These are phyloP conservation scores for Penicillium thymicola DNA, from an alignment of 2,329 filamentous ascomycete species.

Conservation along the genomic window DNA sequence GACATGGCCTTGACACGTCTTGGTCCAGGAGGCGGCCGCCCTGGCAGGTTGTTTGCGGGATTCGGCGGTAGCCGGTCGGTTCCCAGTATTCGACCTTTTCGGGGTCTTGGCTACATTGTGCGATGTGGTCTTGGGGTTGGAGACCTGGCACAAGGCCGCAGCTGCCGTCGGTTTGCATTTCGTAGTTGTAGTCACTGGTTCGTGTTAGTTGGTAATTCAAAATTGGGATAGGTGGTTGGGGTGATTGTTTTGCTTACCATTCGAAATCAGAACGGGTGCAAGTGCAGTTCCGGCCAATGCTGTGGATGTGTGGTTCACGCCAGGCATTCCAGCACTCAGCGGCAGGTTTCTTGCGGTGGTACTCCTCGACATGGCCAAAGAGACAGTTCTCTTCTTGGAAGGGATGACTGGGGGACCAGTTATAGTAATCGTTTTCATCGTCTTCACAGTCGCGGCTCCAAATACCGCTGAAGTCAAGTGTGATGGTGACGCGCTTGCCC, in stretches of 20 bases:
- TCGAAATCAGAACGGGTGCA: constrained; percentile 87
- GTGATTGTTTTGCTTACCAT: constrained; percentile 60
- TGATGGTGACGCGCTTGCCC: constrained; percentile 65
- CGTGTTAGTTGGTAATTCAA: constrained; percentile 7
- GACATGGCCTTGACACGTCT: constrained; percentile 62
- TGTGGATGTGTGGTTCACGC: constrained; percentile 67
- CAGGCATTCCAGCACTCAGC: constrained; percentile 77
- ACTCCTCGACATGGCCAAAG: constrained; percentile 86
- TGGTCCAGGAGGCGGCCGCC: constrained; percentile 75
- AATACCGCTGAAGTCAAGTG: constrained; percentile 83
- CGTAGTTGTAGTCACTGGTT: constrained; percentile 84
- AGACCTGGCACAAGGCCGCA: constrained; percentile 76
- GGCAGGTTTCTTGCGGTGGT: constrained; percentile 83
- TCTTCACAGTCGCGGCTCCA: constrained; percentile 66
- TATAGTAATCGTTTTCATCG: constrained; percentile 67
- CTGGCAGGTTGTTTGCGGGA: constrained; percentile 82
- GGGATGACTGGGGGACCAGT: constrained; percentile 87
- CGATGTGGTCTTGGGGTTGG: constrained; percentile 57
- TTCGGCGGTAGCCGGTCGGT: constrained; percentile 81
- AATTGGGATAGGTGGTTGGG: background rate
- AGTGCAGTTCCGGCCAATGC: constrained; percentile 69
- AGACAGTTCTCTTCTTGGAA: constrained; percentile 74
- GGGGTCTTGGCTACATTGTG: constrained; percentile 61
- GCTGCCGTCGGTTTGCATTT: constrained; percentile 71
- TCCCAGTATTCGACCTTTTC: constrained; percentile 75